Evolutionary conservation across 2,329 filamentous ascomycete species (phyloP), one percentile per base, ranked within the genome.

Genomic region (Neurospora sp.): DNA sequence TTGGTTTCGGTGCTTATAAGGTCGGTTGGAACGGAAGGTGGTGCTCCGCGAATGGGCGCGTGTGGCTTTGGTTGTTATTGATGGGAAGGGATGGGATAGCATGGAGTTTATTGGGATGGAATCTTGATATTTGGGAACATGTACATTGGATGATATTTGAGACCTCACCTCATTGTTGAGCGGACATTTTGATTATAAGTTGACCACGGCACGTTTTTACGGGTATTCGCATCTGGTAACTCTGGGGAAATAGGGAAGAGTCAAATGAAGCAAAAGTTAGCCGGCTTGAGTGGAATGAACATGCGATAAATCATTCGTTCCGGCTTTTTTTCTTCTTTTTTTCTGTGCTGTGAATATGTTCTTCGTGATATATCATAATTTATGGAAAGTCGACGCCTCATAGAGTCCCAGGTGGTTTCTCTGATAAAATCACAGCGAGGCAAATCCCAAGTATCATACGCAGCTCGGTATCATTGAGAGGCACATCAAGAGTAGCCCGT

Each of bases 71-170:
- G 52, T 62, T 62, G 52, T 62, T 62, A 62, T 36, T 10, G 52
- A 62, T 62, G 28, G 52, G 52, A 62, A 17, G 52, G 28, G 28
- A 62, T 62, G 52, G 52, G 28, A 62, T 40, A 71, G 68, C 68
- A 71, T 72, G 72, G 72, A 72, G 70, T 73, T 73, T 52, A 46
- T 39, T 36, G 58, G 69, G 68, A 42, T 67, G 69, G 66, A 28
- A 38, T 73, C 73, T 40, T 52, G 66, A 10, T 67, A 38, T 66
- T 68, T 33, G 11, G 6, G 40, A 17, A 17, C 40, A 17, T 42
- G 40, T 62, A 62, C 23, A 62, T 33, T 62, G 69, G 66, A 33
- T 73, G 72, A 75, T 72, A 73, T 69, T 71, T 71, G 71, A 73
- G 38, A 66, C 70, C 67, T 71, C 71, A 66, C 71, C 33, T 68